Conservation (phyloP, 2,329 filamentous ascomycete species). For the Diplodia corticola region DNA sequence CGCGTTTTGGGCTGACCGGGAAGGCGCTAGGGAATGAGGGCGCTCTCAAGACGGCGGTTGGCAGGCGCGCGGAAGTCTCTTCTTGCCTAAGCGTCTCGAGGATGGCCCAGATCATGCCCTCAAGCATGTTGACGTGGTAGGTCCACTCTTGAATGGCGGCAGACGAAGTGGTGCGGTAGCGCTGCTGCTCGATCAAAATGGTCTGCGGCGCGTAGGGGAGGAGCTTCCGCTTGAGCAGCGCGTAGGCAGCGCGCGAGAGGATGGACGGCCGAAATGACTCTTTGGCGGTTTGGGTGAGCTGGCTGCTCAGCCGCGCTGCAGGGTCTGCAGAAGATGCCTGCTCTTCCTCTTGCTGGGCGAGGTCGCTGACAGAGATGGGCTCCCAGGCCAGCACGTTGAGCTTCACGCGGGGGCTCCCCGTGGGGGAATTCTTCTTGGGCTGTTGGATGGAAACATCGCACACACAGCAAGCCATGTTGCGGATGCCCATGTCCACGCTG, state of each 20-base stretch:
- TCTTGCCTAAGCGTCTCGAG: constrained; percentile 58
- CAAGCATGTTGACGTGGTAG: constrained; percentile 75
- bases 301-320: constrained; percentile 3
- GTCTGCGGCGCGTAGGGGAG: constrained; percentile 61
- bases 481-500: constrained; percentile 83
- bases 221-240: constrained; percentile 52
- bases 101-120: constrained; percentile 76
- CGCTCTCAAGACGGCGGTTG: neutral
- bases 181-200: constrained; percentile 69
- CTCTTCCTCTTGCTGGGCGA: constrained; percentile 2
- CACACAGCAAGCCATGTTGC: constrained; percentile 75
- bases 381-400: constrained; percentile 16
- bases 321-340: neutral
- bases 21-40: constrained; percentile 26
- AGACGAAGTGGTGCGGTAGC: constrained; percentile 64
- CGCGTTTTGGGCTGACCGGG: constrained; percentile 40
- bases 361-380: constrained; percentile 19
- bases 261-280: constrained; percentile 55
- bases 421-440: neutral
- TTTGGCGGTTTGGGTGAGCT: neutral
- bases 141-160: constrained; percentile 78
- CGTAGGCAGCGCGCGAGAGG: constrained; percentile 59
- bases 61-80: neutral
- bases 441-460: constrained; percentile 41
- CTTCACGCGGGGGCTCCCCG: neutral